Evolutionary conservation across 1,284 basidiomycete genomes (phyloP).

Genomic region (Butyriboletus appendiculatus): DNA sequence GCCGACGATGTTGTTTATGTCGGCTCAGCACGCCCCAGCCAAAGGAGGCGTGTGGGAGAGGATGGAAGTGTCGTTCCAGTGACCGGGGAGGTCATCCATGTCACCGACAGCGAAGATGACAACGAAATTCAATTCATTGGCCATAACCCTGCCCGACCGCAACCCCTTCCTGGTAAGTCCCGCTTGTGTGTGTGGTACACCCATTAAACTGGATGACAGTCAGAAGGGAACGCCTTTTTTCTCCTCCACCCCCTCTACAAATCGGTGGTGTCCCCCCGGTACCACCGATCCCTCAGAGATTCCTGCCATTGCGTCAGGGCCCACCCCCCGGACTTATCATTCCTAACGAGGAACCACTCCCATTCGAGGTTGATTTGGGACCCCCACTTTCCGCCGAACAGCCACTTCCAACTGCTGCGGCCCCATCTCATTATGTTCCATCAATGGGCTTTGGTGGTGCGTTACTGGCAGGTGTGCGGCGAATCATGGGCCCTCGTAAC

Average conservation of each 20-base stretch:
- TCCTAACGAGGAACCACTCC: conserved; percentile 44
- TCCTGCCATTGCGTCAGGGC: conserved; percentile 25
- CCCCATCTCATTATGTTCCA: conserved; percentile 56
- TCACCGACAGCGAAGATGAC: conserved; percentile 49
- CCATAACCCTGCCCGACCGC: conserved; percentile 21
- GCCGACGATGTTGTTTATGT: conserved; percentile 30
- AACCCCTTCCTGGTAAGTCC: conserved; percentile 24
- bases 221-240: conserved; percentile 36
- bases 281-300: conserved; percentile 38
- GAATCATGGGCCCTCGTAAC: conserved; percentile 27
- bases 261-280: conserved; percentile 40
- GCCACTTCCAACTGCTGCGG: conserved; percentile 36
- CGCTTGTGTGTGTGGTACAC: neutral
- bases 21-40: conserved; percentile 26
- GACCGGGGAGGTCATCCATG: conserved; percentile 31
- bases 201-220: conserved; percentile 6
- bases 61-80: conserved; percentile 18
- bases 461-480: conserved; percentile 48
- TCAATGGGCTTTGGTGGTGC: conserved; percentile 70
- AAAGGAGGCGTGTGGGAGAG: conserved; percentile 29
- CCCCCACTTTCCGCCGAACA: conserved; percentile 19
- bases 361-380: conserved; percentile 42
- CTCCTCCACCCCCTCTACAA: conserved; percentile 46
- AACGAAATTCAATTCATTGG: conserved; percentile 28
- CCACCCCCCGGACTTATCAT: conserved; percentile 38